Evolutionary conservation across 2,329 filamentous ascomycete genomes (phyloP).

Genomic region (Aureobasidium uvarum): DNA sequence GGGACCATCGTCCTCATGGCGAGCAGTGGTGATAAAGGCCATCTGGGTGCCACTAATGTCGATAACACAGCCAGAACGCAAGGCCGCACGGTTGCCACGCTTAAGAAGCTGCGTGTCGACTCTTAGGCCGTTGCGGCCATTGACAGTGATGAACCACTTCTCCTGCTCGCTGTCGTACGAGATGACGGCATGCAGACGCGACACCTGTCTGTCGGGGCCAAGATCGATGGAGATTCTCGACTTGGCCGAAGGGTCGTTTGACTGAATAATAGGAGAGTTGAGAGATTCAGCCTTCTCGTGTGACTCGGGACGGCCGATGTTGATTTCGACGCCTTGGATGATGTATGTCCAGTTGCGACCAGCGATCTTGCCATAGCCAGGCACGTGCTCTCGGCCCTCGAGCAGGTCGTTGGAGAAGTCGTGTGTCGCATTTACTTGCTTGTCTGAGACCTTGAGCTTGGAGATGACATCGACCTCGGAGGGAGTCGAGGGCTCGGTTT

Average conservation of each 20-base stretch:
- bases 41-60: constrained; percentile 93
- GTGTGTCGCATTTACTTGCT: constrained; percentile 56
- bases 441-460: constrained; percentile 46
- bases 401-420: constrained; percentile 56
- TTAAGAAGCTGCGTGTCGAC: constrained; percentile 73
- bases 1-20: constrained; percentile 68
- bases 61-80: constrained; percentile 85
- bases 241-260: constrained; percentile 38
- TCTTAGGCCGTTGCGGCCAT: constrained; percentile 87
- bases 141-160: constrained; percentile 80
- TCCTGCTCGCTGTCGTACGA: constrained; percentile 47
- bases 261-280: constrained; percentile 30
- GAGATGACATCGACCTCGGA: constrained; percentile 47
- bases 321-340: constrained; percentile 69
- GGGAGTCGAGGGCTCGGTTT: constrained; percentile 39
- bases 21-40: constrained; percentile 94
- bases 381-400: constrained; percentile 47
- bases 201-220: constrained; percentile 52
- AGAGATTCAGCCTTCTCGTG: constrained; percentile 35
- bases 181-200: constrained; percentile 52
- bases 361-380: constrained; percentile 77
- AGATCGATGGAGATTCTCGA: constrained; percentile 78
- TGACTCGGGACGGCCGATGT: constrained; percentile 65
- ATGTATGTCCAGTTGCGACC: constrained; percentile 84
- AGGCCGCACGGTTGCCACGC: constrained; percentile 61